Evolutionary conservation across 176 grass and related monocot species (phyloP).

Genomic region (Raddia guianensis): DNA sequence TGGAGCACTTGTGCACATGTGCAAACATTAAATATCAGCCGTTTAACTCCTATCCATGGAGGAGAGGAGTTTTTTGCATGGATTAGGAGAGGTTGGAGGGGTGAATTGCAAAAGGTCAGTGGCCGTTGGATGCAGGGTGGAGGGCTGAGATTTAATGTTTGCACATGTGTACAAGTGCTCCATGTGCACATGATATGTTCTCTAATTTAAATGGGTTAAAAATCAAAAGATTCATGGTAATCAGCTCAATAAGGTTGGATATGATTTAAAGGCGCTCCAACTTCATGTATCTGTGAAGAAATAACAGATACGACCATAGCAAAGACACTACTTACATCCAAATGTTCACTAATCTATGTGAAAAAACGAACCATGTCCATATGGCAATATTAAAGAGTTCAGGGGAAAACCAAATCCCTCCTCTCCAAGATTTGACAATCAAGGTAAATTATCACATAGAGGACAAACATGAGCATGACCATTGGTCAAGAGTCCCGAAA

Average conservation of each 20-base stretch:
- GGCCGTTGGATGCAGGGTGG: too few species aligned
- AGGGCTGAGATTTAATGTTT: too few species aligned
- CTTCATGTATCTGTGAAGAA: not conserved
- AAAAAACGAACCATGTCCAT: not conserved
- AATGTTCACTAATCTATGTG: not conserved
- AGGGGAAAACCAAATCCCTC: not conserved
- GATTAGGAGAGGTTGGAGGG: too few species aligned
- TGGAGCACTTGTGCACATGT: too few species aligned
- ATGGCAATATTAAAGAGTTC: not conserved
- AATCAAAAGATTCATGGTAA: not conserved
- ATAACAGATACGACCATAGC: not conserved
- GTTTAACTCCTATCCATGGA: too few species aligned
- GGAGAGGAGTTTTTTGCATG: too few species aligned
- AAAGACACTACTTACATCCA: not conserved
- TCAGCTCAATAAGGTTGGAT: not conserved
- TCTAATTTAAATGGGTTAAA: too few species aligned
- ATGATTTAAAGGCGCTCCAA: not conserved
- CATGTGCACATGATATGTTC: too few species aligned
- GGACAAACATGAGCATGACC: not conserved
- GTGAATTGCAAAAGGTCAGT: too few species aligned
- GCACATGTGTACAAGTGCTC: too few species aligned
- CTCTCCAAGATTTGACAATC: not conserved
- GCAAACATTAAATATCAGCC: too few species aligned
- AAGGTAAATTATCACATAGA: slow-evolving; percentile 3
- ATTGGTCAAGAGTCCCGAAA: not conserved